Percentiles rank a stretch among this genome's conserved stretches.
Conservation (phyloP, 169 alveolate species). For the Toxoplasma gondii region DNA sequence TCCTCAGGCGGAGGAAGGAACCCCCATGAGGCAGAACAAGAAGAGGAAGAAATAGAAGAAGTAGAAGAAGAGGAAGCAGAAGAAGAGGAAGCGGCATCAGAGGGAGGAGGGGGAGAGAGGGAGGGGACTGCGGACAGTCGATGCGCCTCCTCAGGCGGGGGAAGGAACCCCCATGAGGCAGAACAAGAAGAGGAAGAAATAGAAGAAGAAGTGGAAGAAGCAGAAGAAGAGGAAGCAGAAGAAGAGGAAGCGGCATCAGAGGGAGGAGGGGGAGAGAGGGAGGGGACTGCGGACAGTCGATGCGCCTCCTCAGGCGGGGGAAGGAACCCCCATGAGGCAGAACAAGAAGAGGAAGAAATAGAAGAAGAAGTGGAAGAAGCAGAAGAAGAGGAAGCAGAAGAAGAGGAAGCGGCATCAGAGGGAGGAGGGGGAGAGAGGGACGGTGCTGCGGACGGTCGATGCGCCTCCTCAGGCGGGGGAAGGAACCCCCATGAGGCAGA, state of each 20-base stretch:
- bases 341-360: not conserved
- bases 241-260: not conserved
- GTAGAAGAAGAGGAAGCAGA: not conserved
- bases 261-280: not conserved
- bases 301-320: too few species aligned
- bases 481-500: not conserved
- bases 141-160: not conserved
- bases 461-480: not conserved
- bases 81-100: not conserved
- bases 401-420: not conserved
- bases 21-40: not conserved
- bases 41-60: not conserved
- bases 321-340: not conserved
- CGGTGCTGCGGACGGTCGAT: not conserved
- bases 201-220: not conserved
- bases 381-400: not conserved
- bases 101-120: constrained; percentile 6
- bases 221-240: not conserved
- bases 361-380: not conserved
- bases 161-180: not conserved
- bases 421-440: constrained; percentile 5
- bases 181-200: not conserved
- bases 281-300: too few species aligned
- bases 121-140: too few species aligned
- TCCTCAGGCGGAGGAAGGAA: too few species aligned